Evolutionary conservation across 345 rosid species (phyloP).

Genomic region (Ricinus communis): DNA sequence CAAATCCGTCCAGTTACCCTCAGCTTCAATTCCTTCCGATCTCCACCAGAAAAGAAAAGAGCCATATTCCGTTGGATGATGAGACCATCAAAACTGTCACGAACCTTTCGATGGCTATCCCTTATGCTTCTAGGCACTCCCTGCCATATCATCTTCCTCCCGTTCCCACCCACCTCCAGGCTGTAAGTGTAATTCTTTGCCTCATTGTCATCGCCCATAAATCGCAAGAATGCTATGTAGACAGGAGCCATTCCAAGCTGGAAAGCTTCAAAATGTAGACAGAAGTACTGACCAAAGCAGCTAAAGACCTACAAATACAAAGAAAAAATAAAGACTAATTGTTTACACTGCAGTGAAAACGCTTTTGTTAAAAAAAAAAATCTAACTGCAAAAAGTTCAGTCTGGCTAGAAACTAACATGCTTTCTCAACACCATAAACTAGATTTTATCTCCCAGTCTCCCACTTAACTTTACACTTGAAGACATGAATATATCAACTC

Average conservation of each 20-base stretch:
- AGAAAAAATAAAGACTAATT: neutral
- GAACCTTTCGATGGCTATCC: conserved; percentile 76
- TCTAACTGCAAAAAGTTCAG: neutral
- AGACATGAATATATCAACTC: too few relatives aligned
- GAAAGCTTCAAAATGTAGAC: conserved; percentile 80
- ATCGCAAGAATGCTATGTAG: conserved; percentile 72
- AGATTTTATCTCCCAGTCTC: neutral
- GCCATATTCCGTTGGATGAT: conserved; percentile 81
- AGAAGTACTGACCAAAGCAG: conserved; percentile 78
- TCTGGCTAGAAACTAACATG: neutral
- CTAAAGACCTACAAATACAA: conserved; percentile 58
- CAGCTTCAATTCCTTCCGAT: conserved; percentile 72
- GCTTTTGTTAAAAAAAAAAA: too few relatives aligned
- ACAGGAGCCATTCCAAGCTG: conserved; percentile 81
- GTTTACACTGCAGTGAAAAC: neutral
- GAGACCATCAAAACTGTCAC: conserved; percentile 79
- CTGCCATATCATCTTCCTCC: conserved; percentile 75
- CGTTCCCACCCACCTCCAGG: conserved; percentile 84
- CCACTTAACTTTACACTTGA: too few relatives aligned
- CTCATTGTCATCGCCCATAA: conserved; percentile 77
- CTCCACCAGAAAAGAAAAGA: conserved; percentile 79
- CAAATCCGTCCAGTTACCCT: conserved; percentile 82
- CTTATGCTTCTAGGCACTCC: conserved; percentile 81
- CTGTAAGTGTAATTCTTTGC: conserved; percentile 78
- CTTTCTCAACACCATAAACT: too few relatives aligned